Conservation (phyloP, 2,329 filamentous ascomycete genomes). For the Nigrograna mackinnonii region DNA sequence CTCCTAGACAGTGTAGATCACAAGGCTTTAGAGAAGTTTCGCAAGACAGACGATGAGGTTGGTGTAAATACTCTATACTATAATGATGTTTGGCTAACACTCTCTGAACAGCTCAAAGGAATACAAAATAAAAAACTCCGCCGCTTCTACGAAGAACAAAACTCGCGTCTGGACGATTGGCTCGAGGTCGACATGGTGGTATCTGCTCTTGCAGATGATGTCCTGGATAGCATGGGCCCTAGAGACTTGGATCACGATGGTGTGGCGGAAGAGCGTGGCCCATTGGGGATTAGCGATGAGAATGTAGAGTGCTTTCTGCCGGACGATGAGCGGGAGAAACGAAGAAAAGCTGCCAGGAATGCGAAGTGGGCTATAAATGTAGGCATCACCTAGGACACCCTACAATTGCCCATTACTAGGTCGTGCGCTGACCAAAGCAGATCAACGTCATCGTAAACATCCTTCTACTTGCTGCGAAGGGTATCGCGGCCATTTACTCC, state of each 20-base stretch:
- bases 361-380: constrained; percentile 62
- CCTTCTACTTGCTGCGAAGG: constrained; percentile 59
- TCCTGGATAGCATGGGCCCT: constrained; percentile 64
- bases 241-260: constrained; percentile 60
- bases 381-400: constrained; percentile 8
- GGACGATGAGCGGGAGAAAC: constrained; percentile 55
- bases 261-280: constrained; percentile 56
- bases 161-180: constrained; percentile 60
- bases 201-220: constrained; percentile 59
- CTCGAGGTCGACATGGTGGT: constrained; percentile 63
- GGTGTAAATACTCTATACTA: neutral
- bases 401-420: constrained; percentile 10
- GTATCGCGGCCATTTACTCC: constrained; percentile 58
- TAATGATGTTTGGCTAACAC: neutral
- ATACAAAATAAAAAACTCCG: constrained; percentile 58
- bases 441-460: constrained; percentile 66
- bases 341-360: constrained; percentile 50
- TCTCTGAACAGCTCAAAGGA: constrained; percentile 45
- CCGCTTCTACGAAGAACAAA: constrained; percentile 59
- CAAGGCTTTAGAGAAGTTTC: constrained; percentile 51
- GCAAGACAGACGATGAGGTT: constrained; percentile 56
- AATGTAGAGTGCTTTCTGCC: constrained; percentile 60
- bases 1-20: constrained; percentile 52
- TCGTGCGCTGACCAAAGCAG: too few relatives aligned
- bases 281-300: constrained; percentile 52